Conservation (phyloP, 257 asterid genomes). For the Solanum etuberosum region DNA sequence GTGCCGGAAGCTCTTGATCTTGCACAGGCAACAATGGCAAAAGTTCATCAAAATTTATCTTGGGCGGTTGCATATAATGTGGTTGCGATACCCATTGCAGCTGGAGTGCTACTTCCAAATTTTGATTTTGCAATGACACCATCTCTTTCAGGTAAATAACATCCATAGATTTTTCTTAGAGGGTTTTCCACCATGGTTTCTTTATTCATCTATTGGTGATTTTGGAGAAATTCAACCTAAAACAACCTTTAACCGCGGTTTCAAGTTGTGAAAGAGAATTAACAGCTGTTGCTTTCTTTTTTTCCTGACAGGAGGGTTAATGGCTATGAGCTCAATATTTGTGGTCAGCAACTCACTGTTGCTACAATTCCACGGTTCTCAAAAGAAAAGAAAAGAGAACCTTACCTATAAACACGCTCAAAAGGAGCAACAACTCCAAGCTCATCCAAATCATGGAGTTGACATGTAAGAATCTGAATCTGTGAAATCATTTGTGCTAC, state of each 20-base stretch:
- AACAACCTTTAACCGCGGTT: background rate
- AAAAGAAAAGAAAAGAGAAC: conserved; percentile 19
- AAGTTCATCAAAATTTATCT: conserved; percentile 81
- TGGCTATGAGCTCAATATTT: conserved; percentile 89
- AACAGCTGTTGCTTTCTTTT: background rate
- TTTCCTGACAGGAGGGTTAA: conserved; percentile 61
- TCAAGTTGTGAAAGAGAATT: background rate
- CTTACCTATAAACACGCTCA: conserved; percentile 4
- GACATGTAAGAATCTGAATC: background rate
- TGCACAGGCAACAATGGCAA: conserved; percentile 79
- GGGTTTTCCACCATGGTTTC: background rate
- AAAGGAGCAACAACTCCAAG: background rate
- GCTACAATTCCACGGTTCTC: conserved; percentile 61
- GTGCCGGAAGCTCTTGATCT: conserved; percentile 87
- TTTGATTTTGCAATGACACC: conserved; percentile 98
- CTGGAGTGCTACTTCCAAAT: conserved; percentile 80
- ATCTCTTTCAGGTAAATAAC: conserved; percentile 65
- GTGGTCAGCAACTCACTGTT: conserved; percentile 84
- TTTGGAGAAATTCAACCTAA: background rate
- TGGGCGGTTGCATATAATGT: conserved; percentile 95
- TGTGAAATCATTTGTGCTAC: background rate
- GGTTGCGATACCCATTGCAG: conserved; percentile 85
- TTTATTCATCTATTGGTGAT: background rate
- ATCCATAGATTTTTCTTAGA: background rate
- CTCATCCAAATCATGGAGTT: conserved; percentile 2